Evolutionary conservation across 257 asterid genomes (phyloP).

Genomic region (Solanum paucissectum): DNA sequence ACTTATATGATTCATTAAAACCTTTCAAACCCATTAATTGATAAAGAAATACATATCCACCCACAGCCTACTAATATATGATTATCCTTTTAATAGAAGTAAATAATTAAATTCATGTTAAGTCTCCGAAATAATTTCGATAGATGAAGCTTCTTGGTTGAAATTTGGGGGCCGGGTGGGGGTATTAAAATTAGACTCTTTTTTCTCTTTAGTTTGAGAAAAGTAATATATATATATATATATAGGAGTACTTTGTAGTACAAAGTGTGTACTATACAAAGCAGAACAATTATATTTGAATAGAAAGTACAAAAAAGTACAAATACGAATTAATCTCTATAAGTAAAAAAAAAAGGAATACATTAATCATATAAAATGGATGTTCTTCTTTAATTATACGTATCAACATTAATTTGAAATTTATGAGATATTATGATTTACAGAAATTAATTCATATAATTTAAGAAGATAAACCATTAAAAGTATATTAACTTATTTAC

Average conservation of each 20-base stretch:
- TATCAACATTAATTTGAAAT: neutral
- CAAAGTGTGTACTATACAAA: neutral
- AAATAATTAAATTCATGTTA: too few species aligned
- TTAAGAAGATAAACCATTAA: neutral
- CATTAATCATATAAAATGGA: too few species aligned
- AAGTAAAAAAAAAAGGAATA: too few species aligned
- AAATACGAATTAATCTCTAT: too few species aligned
- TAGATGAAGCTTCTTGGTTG: neutral
- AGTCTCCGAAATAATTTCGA: neutral
- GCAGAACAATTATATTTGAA: neutral
- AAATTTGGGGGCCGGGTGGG: too few species aligned
- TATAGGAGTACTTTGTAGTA: neutral
- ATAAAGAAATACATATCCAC: neutral
- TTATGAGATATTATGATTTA: neutral
- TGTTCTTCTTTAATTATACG: neutral
- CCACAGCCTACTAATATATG: neutral
- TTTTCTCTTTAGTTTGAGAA: neutral
- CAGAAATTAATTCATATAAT: too few species aligned
- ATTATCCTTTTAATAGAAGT: too few species aligned
- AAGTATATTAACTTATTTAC: neutral
- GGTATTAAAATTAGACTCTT: too few species aligned
- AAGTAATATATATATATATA: neutral
- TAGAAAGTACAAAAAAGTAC: neutral
- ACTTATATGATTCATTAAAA: too few species aligned
- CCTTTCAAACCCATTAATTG: too few species aligned